These are phyloP conservation scores for Isabelozyma gotoi DNA, from an alignment of 805 yeast genomes.

Conservation along the genomic window DNA sequence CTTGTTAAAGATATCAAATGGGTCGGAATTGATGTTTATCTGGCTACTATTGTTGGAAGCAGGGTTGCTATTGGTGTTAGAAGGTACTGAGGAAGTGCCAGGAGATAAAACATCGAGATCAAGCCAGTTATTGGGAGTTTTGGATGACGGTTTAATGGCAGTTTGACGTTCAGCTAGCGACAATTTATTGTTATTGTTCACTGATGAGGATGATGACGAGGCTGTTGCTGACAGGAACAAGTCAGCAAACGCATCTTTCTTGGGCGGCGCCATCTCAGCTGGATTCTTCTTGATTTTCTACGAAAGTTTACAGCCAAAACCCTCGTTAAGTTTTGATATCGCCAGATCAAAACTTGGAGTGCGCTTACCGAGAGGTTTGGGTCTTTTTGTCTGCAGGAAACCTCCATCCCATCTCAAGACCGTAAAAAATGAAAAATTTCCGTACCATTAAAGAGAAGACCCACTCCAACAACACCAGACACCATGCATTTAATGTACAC, in stretches of 20 bases:
- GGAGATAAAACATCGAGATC: conserved; percentile 34
- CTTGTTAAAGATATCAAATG: conserved; percentile 7
- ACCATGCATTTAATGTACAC: conserved; percentile 99
- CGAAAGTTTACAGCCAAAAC: neutral
- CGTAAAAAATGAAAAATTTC: neutral
- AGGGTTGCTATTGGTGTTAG: neutral
- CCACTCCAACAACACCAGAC: conserved; percentile 6
- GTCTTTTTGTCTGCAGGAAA: neutral
- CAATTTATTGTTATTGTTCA: conserved; percentile 8
- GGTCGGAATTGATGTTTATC: neutral
- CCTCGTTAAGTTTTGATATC: neutral
- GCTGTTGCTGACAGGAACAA: conserved; percentile 34
- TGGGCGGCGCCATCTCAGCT: conserved; percentile 30
- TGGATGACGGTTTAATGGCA: conserved; percentile 4
- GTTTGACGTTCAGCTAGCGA: conserved; percentile 28
- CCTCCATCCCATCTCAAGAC: neutral
- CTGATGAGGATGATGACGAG: conserved; percentile 9
- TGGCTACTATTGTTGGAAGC: neutral
- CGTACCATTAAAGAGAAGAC: neutral
- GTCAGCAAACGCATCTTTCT: conserved; percentile 47
- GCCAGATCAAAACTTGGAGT: neutral
- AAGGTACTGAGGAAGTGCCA: neutral
- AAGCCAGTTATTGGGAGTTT: conserved; percentile 21
- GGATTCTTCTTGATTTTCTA: neutral
- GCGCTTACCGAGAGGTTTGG: neutral